A percentile compares a stretch with the other conserved stretches of the same genome.
Conservation (phyloP, 1,139 yeast genomes). For the Hanseniaspora sp. region DNA sequence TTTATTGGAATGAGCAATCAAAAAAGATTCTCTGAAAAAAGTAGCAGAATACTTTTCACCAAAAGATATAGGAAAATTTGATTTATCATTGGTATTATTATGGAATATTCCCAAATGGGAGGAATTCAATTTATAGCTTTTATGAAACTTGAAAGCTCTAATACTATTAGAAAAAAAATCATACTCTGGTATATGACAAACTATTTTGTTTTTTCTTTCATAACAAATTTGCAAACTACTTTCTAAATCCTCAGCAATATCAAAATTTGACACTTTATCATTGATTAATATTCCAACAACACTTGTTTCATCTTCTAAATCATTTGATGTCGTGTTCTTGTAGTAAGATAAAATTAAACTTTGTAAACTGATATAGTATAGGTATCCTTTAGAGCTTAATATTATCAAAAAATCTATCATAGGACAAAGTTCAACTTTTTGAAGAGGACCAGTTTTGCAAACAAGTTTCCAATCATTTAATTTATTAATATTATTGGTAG, state of each 20-base stretch:
- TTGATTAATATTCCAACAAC: conserved; percentile 29
- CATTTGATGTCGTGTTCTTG: conserved; percentile 22
- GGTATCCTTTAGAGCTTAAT: conserved; percentile 26
- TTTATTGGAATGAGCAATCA: conserved; percentile 49
- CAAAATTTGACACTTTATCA: conserved; percentile 43
- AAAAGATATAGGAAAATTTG: background rate
- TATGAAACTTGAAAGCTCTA: conserved; percentile 46
- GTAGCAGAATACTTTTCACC: background rate
- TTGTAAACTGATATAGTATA: conserved; percentile 44
- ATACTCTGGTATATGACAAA: conserved; percentile 31
- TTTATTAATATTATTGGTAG: conserved; percentile 18
- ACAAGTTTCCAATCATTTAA: conserved; percentile 49
- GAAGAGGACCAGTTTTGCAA: conserved; percentile 42
- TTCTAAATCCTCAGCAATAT: conserved; percentile 49
- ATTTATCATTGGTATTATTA: background rate
- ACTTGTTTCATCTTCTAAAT: conserved; percentile 12
- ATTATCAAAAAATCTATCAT: conserved; percentile 49
- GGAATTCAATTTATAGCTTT: conserved; percentile 29
- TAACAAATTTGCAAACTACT: conserved; percentile 46
- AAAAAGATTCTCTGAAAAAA: conserved; percentile 49
- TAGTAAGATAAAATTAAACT: conserved; percentile 31
- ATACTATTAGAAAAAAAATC: conserved; percentile 46
- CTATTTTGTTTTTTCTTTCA: conserved; percentile 38
- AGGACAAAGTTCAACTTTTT: conserved; percentile 52
- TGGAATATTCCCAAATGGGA: conserved; percentile 38